These are phyloP conservation scores for Rhododendron mucronatum DNA, from an alignment of 148 eudicot genomes.

Conservation along the genomic window DNA sequence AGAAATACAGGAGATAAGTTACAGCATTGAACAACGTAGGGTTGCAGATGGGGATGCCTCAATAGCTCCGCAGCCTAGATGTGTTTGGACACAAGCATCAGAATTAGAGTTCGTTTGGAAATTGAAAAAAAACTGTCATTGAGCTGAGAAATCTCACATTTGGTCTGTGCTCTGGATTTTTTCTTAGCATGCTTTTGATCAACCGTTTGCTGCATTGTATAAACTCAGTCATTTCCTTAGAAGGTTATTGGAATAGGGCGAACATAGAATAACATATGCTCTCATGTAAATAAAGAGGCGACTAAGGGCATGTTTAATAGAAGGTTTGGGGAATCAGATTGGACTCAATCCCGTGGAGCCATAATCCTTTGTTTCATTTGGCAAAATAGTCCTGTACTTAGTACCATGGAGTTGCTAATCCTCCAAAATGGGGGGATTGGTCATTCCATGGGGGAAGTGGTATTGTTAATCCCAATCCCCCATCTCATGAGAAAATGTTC, in stretches of 20 bases:
- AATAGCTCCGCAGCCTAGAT: slow-evolving; percentile 85
- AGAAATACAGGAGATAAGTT: slow-evolving; percentile 77
- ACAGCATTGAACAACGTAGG: slow-evolving; percentile 62
- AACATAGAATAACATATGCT: background rate
- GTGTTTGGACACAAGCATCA: background rate
- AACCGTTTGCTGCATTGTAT: slow-evolving; percentile 66
- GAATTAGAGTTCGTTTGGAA: background rate
- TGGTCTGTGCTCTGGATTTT: slow-evolving; percentile 89
- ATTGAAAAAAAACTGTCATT: background rate
- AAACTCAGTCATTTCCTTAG: background rate
- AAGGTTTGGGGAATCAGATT: background rate
- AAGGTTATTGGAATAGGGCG: background rate
- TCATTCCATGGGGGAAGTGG: too few relatives aligned
- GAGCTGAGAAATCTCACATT: slow-evolving; percentile 49
- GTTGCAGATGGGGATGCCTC: slow-evolving; percentile 84
- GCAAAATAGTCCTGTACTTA: background rate
- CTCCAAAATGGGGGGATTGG: background rate
- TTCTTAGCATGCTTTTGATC: slow-evolving; percentile 90
- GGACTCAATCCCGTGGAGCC: background rate
- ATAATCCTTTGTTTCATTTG: background rate
- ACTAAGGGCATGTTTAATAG: background rate
- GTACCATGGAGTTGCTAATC: background rate
- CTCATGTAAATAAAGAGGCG: background rate
- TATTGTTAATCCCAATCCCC: too few relatives aligned
- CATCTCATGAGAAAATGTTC: too few relatives aligned